phyloP scores from a whole-genome alignment of 2,329 filamentous ascomycete species.

The Phaeophleospora eucalypticola region DNA sequence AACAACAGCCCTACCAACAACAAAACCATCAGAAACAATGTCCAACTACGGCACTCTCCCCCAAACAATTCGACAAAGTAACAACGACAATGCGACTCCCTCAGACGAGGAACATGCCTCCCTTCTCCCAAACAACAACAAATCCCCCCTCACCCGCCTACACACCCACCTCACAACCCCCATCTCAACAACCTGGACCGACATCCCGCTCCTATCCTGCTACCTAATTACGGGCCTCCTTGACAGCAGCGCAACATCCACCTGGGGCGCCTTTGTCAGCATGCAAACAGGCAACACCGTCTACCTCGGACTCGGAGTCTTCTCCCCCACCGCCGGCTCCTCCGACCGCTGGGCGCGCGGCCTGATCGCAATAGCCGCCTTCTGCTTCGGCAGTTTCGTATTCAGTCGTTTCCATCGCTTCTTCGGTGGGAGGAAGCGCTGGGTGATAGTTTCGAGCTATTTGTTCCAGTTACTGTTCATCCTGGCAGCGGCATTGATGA shows the following conservation, averaged over 20 bases:
- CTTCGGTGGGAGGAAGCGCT: constrained; percentile 59
- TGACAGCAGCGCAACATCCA: constrained; percentile 70
- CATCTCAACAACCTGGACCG: constrained; percentile 60
- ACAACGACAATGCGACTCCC: background rate
- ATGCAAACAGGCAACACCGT: constrained; percentile 83
- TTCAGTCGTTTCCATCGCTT: constrained; percentile 66
- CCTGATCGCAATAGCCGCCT: constrained; percentile 63
- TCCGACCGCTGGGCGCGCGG: constrained; percentile 65
- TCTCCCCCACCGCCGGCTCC: constrained; percentile 43
- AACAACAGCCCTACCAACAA: too few relatives aligned
- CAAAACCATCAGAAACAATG: background rate
- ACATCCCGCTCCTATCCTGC: constrained; percentile 65
- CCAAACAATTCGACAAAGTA: background rate
- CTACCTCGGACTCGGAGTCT: constrained; percentile 71
- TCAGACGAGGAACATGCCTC: background rate
- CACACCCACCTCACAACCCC: constrained; percentile 41
- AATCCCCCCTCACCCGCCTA: constrained; percentile 7
- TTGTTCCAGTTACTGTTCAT: constrained; percentile 39
- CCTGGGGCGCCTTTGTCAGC: constrained; percentile 75
- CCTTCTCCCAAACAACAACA: background rate
- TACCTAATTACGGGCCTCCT: constrained; percentile 74
- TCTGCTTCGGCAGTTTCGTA: constrained; percentile 67
- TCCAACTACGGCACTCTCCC: background rate
- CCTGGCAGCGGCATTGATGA: constrained; percentile 39
- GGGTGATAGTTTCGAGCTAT: constrained; percentile 55